A percentile compares a stretch with the other conserved stretches of the same genome.
Conservation (phyloP, 768 basidiomycete species). For the Mycena vulgaris region DNA sequence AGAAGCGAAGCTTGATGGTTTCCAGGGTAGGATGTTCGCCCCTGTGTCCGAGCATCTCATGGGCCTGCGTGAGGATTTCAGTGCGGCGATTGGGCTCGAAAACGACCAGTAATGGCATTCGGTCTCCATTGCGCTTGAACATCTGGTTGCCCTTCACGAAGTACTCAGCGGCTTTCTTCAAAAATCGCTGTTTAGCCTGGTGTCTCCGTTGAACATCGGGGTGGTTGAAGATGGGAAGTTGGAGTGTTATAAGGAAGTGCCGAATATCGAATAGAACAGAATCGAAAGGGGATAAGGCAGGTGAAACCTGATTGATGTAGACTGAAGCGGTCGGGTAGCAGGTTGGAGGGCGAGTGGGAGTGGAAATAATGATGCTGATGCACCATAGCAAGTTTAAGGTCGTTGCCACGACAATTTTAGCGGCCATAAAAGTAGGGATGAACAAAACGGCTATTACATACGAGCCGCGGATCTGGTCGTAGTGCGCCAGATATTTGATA, state of each 20-base stretch:
- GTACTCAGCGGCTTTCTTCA: conserved; percentile 28
- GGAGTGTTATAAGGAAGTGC: conserved; percentile 36
- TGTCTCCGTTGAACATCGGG: background rate
- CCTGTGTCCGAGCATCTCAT: conserved; percentile 42
- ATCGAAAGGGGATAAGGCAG: background rate
- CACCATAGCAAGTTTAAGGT: conserved; percentile 23
- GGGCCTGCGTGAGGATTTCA: conserved; percentile 32
- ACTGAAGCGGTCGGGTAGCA: background rate
- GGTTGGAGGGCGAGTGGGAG: background rate
- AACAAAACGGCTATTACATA: too few species aligned
- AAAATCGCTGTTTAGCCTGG: conserved; percentile 18
- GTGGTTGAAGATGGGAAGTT: conserved; percentile 25
- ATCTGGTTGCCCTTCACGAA: conserved; percentile 24
- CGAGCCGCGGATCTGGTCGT: too few species aligned
- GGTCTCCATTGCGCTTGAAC: conserved; percentile 20
- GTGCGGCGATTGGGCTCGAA: conserved; percentile 25
- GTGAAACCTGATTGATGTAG: conserved; percentile 1
- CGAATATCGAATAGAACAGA: conserved; percentile 22
- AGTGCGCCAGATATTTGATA: too few species aligned
- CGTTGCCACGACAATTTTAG: conserved; percentile 12
- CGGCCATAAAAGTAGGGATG: too few species aligned
- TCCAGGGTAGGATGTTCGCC: conserved; percentile 32
- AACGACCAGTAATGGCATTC: conserved; percentile 10
- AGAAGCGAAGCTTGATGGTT: conserved; percentile 35
- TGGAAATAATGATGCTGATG: background rate